Percentiles rank a stretch among this genome's conserved stretches.
Evolutionary conservation across 1,139 yeast species (phyloP).

Genomic region (Lodderomyces oxycetoniae): DNA sequence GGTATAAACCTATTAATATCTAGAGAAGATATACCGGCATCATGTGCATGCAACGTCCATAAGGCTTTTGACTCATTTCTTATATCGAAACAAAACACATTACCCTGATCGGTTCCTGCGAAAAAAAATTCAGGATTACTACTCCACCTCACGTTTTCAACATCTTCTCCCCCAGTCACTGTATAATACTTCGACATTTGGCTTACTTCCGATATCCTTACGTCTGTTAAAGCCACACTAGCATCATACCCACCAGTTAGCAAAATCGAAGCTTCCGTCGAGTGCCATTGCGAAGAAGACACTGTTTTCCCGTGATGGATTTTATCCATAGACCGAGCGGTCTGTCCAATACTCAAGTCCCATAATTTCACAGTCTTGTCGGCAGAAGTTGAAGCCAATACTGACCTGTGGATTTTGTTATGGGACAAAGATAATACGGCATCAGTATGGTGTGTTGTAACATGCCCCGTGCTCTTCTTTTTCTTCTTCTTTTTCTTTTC

Average conservation of each 20-base stretch:
- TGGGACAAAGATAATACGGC: constrained; percentile 87
- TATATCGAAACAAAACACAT: constrained; percentile 83
- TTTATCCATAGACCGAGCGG: constrained; percentile 63
- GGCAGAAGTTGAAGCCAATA: constrained; percentile 91
- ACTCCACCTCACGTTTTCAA: constrained; percentile 74
- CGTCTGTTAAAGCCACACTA: constrained; percentile 73
- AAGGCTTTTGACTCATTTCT: constrained; percentile 65
- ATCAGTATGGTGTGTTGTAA: constrained; percentile 83
- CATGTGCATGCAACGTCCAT: constrained; percentile 98
- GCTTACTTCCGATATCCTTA: constrained; percentile 64
- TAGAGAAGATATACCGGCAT: constrained; percentile 83
- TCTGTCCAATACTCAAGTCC: constrained; percentile 76
- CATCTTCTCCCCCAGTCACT: constrained; percentile 67
- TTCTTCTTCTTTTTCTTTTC: constrained; percentile 43
- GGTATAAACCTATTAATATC: constrained; percentile 64
- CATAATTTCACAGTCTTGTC: constrained; percentile 92
- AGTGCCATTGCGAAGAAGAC: constrained; percentile 84
- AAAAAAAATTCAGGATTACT: constrained; percentile 61
- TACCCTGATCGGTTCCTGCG: constrained; percentile 92
- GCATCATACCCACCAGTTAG: constrained; percentile 94
- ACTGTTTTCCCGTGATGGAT: constrained; percentile 71
- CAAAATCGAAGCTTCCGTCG: constrained; percentile 67
- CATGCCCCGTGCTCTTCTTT: constrained; percentile 48
- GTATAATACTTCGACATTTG: constrained; percentile 60
- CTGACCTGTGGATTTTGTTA: constrained; percentile 75